Evolutionary conservation across 2,329 filamentous ascomycete genomes (phyloP).

Genomic region (Colletotrichum neosansevieriae): DNA sequence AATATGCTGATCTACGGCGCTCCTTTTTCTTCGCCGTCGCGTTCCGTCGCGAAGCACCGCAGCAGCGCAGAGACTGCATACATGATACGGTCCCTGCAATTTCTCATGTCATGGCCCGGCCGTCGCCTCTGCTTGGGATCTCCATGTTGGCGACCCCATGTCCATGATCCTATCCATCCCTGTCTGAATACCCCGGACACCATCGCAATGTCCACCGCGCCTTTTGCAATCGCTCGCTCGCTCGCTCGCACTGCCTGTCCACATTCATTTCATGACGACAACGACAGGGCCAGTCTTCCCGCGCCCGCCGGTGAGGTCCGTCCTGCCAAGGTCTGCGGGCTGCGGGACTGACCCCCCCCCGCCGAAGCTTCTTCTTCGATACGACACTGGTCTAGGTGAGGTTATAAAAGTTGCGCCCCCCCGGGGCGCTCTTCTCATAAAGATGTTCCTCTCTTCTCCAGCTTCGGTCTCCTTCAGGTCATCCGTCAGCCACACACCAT

Average conservation of each 20-base stretch:
- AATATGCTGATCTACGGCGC: conserved; percentile 22
- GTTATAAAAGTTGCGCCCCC: conserved; percentile 32
- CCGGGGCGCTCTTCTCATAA: background rate
- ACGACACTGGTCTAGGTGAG: conserved; percentile 5
- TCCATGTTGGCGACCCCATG: background rate
- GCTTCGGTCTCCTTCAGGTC: conserved; percentile 33
- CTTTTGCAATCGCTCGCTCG: background rate
- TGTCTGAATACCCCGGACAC: conserved; percentile 7
- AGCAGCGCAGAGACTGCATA: conserved; percentile 11
- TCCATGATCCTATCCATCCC: conserved; percentile 11
- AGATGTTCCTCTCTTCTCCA: background rate
- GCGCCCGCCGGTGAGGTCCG: background rate
- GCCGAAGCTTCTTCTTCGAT: background rate
- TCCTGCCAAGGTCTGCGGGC: background rate
- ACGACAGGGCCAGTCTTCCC: conserved; percentile 5
- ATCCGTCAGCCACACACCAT: conserved; percentile 47
- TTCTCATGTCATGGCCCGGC: conserved; percentile 15
- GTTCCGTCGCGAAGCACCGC: conserved; percentile 8
- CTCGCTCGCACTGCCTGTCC: conserved; percentile 17
- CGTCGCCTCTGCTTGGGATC: conserved; percentile 12
- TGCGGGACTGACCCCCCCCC: conserved; percentile 2
- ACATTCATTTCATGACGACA: conserved; percentile 28
- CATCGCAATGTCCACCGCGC: conserved; percentile 20
- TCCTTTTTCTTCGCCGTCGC: background rate
- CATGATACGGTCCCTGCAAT: conserved; percentile 33